Conservation (phyloP, 169 alveolate genomes). For the Nephromyces sp. region DNA sequence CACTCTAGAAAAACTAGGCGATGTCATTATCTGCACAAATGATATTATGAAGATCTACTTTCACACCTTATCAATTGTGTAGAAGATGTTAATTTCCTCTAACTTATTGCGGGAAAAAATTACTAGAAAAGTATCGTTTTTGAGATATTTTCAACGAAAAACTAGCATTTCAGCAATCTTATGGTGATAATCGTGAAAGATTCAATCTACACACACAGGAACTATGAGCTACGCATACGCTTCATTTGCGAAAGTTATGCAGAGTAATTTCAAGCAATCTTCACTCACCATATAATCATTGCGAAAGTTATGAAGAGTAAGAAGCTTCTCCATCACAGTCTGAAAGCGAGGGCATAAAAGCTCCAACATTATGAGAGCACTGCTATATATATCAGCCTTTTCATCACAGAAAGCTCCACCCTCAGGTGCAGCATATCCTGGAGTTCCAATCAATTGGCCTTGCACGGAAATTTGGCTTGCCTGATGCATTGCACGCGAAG, state of each 20-base stretch:
- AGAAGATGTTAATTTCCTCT: too few species aligned
- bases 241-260: neutral
- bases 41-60: too few species aligned
- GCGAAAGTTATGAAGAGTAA: slow-evolving; percentile 64
- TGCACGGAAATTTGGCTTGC: too few species aligned
- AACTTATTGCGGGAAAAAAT: neutral
- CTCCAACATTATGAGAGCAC: slow-evolving; percentile 71
- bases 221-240: neutral
- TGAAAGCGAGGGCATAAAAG: slow-evolving; percentile 70
- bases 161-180: neutral
- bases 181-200: neutral
- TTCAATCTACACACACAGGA: neutral
- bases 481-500: too few species aligned
- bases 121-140: neutral
- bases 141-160: neutral
- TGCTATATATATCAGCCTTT: slow-evolving; percentile 76
- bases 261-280: neutral
- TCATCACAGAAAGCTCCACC: slow-evolving; percentile 80
- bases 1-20: too few species aligned
- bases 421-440: slow-evolving; percentile 81
- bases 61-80: too few species aligned
- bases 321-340: slow-evolving; percentile 73
- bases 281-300: slow-evolving; percentile 2
- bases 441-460: slow-evolving; percentile 79
- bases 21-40: too few species aligned